Evolutionary conservation across 2,329 filamentous ascomycete genomes (phyloP).

Genomic region (Exophiala phaeomuriformis): DNA sequence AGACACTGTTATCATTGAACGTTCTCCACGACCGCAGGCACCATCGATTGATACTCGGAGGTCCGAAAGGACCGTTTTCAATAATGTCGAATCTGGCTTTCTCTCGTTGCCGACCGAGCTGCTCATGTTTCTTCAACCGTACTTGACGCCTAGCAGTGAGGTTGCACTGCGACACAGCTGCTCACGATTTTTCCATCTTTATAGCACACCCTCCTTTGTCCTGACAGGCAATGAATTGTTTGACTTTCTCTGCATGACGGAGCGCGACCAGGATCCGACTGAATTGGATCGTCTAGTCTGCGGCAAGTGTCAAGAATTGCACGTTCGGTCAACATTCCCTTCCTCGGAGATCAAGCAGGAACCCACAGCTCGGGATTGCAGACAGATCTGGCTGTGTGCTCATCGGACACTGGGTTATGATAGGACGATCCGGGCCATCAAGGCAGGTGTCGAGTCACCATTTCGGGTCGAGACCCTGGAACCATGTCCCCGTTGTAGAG

Average conservation of each 20-base stretch:
- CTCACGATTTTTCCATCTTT: slow-evolving; percentile 25
- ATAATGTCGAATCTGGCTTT: slow-evolving; percentile 25
- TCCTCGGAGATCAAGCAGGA: slow-evolving; percentile 18
- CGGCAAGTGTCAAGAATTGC: slow-evolving; percentile 23
- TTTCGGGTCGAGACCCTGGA: slow-evolving; percentile 25
- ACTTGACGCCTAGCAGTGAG: slow-evolving; percentile 21
- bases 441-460: slow-evolving; percentile 24
- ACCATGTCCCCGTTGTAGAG: slow-evolving; percentile 26
- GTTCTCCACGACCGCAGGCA: slow-evolving; percentile 15
- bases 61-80: slow-evolving; percentile 26
- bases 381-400: slow-evolving; percentile 27
- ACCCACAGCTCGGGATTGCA: slow-evolving; percentile 22
- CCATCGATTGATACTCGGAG: slow-evolving; percentile 20
- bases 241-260: slow-evolving; percentile 27
- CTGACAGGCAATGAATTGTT: slow-evolving; percentile 25
- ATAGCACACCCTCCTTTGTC: slow-evolving; percentile 22
- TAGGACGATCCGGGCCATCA: slow-evolving; percentile 23
- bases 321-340: slow-evolving; percentile 22
- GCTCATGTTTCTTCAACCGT: slow-evolving; percentile 21
- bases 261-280: slow-evolving; percentile 25
- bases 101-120: slow-evolving; percentile 26
- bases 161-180: slow-evolving; percentile 26
- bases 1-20: slow-evolving; percentile 23
- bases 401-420: slow-evolving; percentile 24
- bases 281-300: slow-evolving; percentile 24